Evolutionary conservation across 331 rosid species (phyloP).

Genomic region (Rosa hybrid): DNA sequence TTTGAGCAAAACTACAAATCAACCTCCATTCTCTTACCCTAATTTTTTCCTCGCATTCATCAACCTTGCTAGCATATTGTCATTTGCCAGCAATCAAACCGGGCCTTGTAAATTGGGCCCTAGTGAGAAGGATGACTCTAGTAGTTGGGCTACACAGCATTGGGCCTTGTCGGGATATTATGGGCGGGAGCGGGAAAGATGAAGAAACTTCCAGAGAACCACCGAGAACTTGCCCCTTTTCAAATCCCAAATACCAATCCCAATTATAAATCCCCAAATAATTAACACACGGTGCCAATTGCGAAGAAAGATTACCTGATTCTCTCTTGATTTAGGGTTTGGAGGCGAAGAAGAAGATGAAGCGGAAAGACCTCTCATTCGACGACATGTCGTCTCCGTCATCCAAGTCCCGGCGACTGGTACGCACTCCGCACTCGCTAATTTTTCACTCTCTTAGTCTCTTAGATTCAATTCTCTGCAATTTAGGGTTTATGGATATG

Average conservation of each 20-base stretch:
- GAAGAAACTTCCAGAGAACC: slow-evolving; percentile 18
- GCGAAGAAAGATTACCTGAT: not conserved
- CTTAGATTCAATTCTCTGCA: not conserved
- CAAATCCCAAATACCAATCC: not conserved
- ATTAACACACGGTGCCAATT: not conserved
- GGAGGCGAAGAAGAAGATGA: slow-evolving; percentile 16
- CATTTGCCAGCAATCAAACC: not conserved
- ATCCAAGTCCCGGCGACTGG: slow-evolving; percentile 42
- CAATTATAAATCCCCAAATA: not conserved
- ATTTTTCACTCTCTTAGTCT: not conserved
- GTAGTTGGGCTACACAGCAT: not conserved
- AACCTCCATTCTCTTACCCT: not conserved
- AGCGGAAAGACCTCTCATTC: slow-evolving; percentile 36
- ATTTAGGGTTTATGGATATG: not conserved
- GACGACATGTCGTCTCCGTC: slow-evolving; percentile 20
- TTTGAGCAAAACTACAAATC: not conserved
- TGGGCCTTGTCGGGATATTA: not conserved
- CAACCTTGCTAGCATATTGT: not conserved
- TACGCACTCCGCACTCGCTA: not conserved
- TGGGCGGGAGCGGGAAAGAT: slow-evolving; percentile 14
- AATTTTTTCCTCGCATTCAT: not conserved
- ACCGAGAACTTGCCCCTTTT: not conserved
- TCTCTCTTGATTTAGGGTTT: not conserved
- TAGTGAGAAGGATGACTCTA: not conserved
- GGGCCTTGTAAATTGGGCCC: not conserved